Evolutionary conservation across 805 yeast species (phyloP).

Genomic region (Myxozyma kluyveri): DNA sequence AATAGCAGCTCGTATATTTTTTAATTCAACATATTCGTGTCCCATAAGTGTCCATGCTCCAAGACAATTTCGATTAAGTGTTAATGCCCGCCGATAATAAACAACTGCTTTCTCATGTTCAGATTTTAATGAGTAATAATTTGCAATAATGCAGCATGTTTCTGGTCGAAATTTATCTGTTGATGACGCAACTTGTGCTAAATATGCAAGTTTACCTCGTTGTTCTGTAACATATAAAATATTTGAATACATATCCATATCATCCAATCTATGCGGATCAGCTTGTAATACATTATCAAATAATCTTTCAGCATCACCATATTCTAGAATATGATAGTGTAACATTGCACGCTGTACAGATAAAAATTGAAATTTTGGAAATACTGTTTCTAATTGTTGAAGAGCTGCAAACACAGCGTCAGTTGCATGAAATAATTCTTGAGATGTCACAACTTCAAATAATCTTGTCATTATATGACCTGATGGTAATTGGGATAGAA

Average conservation of each 20-base stretch:
- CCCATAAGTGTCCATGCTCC: conserved; percentile 99
- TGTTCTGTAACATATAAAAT: conserved; percentile 92
- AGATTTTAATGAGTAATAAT: conserved; percentile 84
- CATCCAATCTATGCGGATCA: conserved; percentile 88
- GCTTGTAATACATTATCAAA: conserved; percentile 69
- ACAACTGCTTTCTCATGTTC: conserved; percentile 94
- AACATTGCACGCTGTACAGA: conserved; percentile 80
- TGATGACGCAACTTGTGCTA: conserved; percentile 80
- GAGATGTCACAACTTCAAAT: conserved; percentile 65
- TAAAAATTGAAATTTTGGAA: conserved; percentile 73
- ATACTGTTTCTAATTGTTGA: conserved; percentile 48
- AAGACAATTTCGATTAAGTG: conserved; percentile 72
- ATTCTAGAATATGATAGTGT: conserved; percentile 81
- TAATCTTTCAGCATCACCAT: conserved; percentile 69
- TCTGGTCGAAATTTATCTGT: conserved; percentile 89
- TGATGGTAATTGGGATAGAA: conserved; percentile 11
- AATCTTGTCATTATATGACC: conserved; percentile 45
- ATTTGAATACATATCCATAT: conserved; percentile 90
- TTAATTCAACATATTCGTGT: conserved; percentile 94
- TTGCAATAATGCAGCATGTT: conserved; percentile 91
- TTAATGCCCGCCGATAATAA: conserved; percentile 86
- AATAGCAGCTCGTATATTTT: conserved; percentile 95
- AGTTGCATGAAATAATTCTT: conserved; percentile 74
- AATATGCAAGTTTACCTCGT: conserved; percentile 71
- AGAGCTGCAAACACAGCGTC: conserved; percentile 47